Evolutionary conservation across 257 asterid genomes (phyloP).

Genomic region (Euphrasia confusa): DNA sequence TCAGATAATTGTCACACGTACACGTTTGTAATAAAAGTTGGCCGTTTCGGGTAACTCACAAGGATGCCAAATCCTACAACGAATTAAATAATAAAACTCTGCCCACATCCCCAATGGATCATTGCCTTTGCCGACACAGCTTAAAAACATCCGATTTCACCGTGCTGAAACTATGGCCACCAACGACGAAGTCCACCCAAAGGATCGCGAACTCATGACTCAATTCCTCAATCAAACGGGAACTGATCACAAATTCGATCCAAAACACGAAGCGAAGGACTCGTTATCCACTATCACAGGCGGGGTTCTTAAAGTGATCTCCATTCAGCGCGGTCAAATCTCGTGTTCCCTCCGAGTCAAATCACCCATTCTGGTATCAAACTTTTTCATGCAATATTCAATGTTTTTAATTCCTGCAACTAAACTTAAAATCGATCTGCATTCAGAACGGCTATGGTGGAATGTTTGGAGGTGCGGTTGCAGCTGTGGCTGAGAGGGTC

Average conservation of each 20-base stretch:
- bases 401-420: neutral
- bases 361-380: slow-evolving; percentile 54
- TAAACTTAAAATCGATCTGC: neutral
- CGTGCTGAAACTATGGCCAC: too few relatives aligned
- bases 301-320: slow-evolving; percentile 47
- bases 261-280: slow-evolving; percentile 42
- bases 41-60: too few relatives aligned
- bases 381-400: neutral
- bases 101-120: too few relatives aligned
- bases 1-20: too few relatives aligned
- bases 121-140: too few relatives aligned
- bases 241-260: slow-evolving; percentile 23
- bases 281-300: slow-evolving; percentile 54
- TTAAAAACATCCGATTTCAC: too few relatives aligned
- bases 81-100: too few relatives aligned
- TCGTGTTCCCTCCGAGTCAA: slow-evolving; percentile 59
- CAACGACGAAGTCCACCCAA: too few relatives aligned
- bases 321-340: slow-evolving; percentile 54
- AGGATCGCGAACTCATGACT: too few relatives aligned
- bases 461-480: slow-evolving; percentile 91
- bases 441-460: slow-evolving; percentile 58
- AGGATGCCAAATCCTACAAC: too few relatives aligned
- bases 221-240: slow-evolving; percentile 18
- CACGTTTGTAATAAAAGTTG: too few relatives aligned
- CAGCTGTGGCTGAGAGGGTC: slow-evolving; percentile 57